phyloP scores from a whole-genome alignment of 2,329 filamentous ascomycete species.

The Endocalyx cinctus region DNA sequence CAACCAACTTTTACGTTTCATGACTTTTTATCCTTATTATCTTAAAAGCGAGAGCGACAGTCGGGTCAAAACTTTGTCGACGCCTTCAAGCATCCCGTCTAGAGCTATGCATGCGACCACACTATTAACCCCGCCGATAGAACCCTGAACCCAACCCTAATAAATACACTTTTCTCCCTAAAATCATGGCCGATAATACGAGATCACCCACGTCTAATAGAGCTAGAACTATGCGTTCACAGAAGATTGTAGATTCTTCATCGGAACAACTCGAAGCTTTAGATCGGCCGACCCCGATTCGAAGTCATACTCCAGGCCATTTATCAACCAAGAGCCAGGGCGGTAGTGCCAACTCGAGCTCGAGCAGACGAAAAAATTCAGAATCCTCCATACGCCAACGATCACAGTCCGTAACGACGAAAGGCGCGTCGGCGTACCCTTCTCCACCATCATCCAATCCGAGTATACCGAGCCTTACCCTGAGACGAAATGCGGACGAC shows the following conservation, averaged over 20 bases:
- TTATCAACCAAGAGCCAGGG: constrained; percentile 52
- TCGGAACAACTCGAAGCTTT: constrained; percentile 26
- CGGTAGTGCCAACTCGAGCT: constrained; percentile 9
- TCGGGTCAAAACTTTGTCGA: too few species aligned
- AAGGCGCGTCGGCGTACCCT: constrained; percentile 23
- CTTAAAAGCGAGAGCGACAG: too few species aligned
- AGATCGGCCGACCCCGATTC: constrained; percentile 34
- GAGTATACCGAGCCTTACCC: constrained; percentile 21
- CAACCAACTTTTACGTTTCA: too few species aligned
- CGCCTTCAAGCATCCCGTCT: too few species aligned
- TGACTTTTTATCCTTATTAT: too few species aligned
- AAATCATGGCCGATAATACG: constrained; percentile 25
- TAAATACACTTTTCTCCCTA: neutral
- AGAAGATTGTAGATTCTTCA: constrained; percentile 44
- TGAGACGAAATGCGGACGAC: constrained; percentile 24
- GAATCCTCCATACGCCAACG: constrained; percentile 51
- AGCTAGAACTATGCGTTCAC: constrained; percentile 46
- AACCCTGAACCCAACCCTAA: too few species aligned
- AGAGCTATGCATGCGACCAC: too few species aligned
- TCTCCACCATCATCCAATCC: constrained; percentile 22
- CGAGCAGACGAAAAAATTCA: constrained; percentile 43
- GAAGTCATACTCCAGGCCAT: constrained; percentile 60
- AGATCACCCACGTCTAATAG: constrained; percentile 26
- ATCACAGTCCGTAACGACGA: constrained; percentile 44
- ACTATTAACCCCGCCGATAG: too few species aligned